Base-by-base conservation (phyloP, 2,329 filamentous ascomycete genomes). In the Nemania sp. region DNA sequence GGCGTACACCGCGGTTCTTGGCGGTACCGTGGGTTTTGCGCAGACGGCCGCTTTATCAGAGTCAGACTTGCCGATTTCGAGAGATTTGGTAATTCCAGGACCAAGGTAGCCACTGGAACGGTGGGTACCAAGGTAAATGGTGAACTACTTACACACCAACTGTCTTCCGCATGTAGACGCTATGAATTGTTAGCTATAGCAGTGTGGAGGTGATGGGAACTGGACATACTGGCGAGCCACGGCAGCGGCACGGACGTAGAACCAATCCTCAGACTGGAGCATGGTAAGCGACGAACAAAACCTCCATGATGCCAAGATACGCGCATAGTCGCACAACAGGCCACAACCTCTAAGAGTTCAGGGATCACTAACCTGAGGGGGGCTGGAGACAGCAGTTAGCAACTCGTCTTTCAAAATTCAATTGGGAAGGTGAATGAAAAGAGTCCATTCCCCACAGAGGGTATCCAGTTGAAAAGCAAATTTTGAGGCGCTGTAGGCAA, bases 101-200 rank as follows among this genome's bases (percentile, higher is more conserved):
- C 14, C 86, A 74, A 93, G 90, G 79, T 92, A 92, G 68, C 23
- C 8, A 30, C 34, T 46, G n/a, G 22, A 22, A 12, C 17, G 24
- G 23, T 31, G 9, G 9, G 28, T 14, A 24, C n/a, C 15, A 34
- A 12, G 17, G n/a, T n/a, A 30, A n/a, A 36, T 31, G 8, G 28
- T 6, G 8, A 23, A 30, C 7, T 42, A 57, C 57, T 40, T 54
- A 57, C 54, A 99, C 91, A 84, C 94, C 94, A 75, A 99, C 92
- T 63, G 92, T 97, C 86, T 99, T 99, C 82, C 94, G 90, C 77
- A 99, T 84, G 86, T 99, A 99, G 83, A 99, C 88, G 84, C 97
- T 93, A 74, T 92, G 91, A 73, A 5, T 15, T 49, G 28, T 59
- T 52, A 59, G 49, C 19, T 47, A 12, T 14, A 36, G 45, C 4